Evolutionary conservation across 148 eudicot species (phyloP).

Genomic region (Rhododendron griersonianum): DNA sequence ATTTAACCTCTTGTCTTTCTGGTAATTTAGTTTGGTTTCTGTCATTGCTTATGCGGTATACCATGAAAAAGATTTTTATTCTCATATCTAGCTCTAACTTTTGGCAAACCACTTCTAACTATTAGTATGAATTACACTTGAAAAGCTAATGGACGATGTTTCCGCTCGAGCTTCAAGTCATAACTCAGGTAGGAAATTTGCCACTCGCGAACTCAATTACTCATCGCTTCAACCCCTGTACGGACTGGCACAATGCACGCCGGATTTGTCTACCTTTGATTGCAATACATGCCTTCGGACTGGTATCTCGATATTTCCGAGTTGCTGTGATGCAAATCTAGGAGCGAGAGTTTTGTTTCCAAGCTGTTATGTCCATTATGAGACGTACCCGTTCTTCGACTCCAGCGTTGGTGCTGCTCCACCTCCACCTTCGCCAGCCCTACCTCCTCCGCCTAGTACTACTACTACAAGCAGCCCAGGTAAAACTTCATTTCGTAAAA

Average conservation of each 20-base stretch:
- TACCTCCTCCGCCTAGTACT: background rate
- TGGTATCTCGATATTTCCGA: background rate
- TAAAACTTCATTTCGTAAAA: background rate
- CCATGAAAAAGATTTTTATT: background rate
- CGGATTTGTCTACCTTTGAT: slow-evolving; percentile 18
- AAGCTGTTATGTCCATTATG: background rate
- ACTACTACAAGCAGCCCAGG: background rate
- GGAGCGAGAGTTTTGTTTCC: background rate
- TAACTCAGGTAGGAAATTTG: slow-evolving; percentile 6
- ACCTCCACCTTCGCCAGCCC: background rate
- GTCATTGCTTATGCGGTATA: background rate
- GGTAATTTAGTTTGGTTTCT: background rate
- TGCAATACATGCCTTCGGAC: slow-evolving; percentile 22
- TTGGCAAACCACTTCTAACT: background rate
- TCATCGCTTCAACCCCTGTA: slow-evolving; percentile 7
- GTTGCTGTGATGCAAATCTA: slow-evolving; percentile 12
- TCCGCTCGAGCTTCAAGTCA: background rate
- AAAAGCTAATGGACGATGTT: background rate
- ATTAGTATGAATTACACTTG: background rate
- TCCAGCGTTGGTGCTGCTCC: background rate
- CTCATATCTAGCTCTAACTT: background rate
- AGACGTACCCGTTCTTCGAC: background rate
- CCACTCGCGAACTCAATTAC: slow-evolving; percentile 15
- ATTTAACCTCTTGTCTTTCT: no score
- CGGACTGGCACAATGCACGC: slow-evolving; percentile 37